Conservation (phyloP, 768 basidiomycete species). For the Suillus sp. region DNA sequence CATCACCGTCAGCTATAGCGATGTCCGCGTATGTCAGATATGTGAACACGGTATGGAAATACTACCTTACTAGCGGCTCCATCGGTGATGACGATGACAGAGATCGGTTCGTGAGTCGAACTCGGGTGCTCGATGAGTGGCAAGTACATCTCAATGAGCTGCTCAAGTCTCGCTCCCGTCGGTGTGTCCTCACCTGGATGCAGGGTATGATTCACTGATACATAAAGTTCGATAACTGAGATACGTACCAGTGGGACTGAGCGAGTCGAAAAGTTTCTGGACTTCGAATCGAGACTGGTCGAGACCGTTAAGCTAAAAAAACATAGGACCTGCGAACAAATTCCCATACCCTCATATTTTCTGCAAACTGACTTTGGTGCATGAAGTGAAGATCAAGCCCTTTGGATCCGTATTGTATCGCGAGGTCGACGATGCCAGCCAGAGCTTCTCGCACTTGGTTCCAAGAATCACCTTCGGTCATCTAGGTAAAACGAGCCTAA, state of each 20-base stretch:
- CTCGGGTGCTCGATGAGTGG: conserved; percentile 31
- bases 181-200: conserved; percentile 38
- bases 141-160: conserved; percentile 41
- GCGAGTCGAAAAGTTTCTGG: conserved; percentile 26
- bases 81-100: conserved; percentile 41
- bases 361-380: conserved; percentile 35
- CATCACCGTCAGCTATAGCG: conserved; percentile 27
- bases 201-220: conserved; percentile 1
- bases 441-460: conserved; percentile 42
- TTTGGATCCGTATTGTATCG: conserved; percentile 38
- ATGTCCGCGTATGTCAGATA: conserved; percentile 11
- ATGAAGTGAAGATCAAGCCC: conserved; percentile 48
- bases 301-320: background rate
- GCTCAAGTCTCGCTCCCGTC: conserved; percentile 39
- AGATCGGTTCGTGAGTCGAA: conserved; percentile 38
- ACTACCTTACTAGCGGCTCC: conserved; percentile 40
- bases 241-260: conserved; percentile 26
- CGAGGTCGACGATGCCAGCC: conserved; percentile 41
- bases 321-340: background rate
- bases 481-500: conserved; percentile 24
- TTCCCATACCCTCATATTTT: conserved; percentile 26
- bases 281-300: conserved; percentile 27
- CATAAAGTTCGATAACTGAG: background rate
- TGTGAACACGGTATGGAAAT: background rate
- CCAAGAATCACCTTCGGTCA: conserved; percentile 46